Conservation (phyloP, 2,329 filamentous ascomycete genomes). For the Aspergillus oerlinghausenensis region DNA sequence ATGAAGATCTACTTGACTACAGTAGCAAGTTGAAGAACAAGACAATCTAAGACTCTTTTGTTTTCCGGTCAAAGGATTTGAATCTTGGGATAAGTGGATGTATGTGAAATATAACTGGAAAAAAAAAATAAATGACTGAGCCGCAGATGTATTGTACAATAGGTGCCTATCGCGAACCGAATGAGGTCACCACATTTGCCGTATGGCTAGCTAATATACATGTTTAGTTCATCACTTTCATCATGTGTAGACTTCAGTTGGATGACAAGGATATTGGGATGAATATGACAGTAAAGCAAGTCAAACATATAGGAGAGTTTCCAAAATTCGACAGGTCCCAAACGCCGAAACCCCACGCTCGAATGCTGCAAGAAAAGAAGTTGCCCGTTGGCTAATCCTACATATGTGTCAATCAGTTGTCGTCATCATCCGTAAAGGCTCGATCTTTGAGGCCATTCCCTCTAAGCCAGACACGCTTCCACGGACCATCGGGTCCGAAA, state of each 20-base stretch:
- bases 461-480: slow-evolving; percentile 40
- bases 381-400: neutral
- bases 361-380: slow-evolving; percentile 13
- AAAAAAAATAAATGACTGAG: neutral
- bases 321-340: slow-evolving; percentile 10
- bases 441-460: slow-evolving; percentile 25
- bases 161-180: slow-evolving; percentile 1
- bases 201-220: slow-evolving; percentile 16
- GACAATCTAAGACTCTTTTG: neutral
- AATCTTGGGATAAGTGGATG: neutral
- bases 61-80: neutral
- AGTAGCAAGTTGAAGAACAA: neutral
- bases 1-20: neutral
- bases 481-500: slow-evolving; percentile 35
- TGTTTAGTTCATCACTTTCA: slow-evolving; percentile 10
- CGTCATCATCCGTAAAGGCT: slow-evolving; percentile 24
- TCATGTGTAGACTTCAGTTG: slow-evolving; percentile 14
- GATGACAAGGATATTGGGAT: slow-evolving; percentile 9
- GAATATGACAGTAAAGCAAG: slow-evolving; percentile 5
- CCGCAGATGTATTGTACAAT: slow-evolving; percentile 16
- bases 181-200: slow-evolving; percentile 1
- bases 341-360: slow-evolving; percentile 25
- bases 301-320: slow-evolving; percentile 19
- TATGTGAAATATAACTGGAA: neutral
- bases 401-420: slow-evolving; percentile 15